These are phyloP conservation scores for Debaryomyces maramus DNA, from an alignment of 805 yeast species.

Conservation along the genomic window DNA sequence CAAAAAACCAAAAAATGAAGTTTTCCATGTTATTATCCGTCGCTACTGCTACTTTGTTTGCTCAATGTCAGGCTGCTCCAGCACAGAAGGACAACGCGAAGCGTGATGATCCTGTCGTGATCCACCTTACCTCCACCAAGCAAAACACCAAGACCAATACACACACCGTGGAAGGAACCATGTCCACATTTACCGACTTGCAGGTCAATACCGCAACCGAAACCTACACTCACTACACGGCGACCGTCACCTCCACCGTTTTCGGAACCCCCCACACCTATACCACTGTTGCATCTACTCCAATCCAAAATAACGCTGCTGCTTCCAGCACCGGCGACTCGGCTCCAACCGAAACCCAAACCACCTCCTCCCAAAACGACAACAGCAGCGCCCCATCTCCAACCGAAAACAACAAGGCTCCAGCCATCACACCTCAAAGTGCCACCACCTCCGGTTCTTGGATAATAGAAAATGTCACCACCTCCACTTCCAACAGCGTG, in stretches of 20 bases:
- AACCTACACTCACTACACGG: constrained; percentile 43
- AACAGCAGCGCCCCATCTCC: constrained; percentile 9
- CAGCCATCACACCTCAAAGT: constrained; percentile 29
- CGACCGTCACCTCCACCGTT: constrained; percentile 44
- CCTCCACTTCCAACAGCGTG: constrained; percentile 30
- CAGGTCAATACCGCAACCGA: constrained; percentile 31
- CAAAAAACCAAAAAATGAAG: constrained; percentile 21
- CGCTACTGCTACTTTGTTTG: constrained; percentile 19
- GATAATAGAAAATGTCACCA: constrained; percentile 34
- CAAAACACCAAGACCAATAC: constrained; percentile 34
- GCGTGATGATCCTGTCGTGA: constrained; percentile 29
- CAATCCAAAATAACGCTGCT: constrained; percentile 20
- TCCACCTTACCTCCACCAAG: constrained; percentile 35
- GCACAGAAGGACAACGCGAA: constrained; percentile 19
- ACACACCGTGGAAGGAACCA: constrained; percentile 30
- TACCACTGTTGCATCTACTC: constrained; percentile 35
- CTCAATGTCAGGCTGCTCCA: constrained; percentile 12
- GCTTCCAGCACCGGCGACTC: constrained; percentile 8
- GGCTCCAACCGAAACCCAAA: constrained; percentile 12
- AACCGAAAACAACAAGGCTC: constrained; percentile 17
- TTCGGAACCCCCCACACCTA: constrained; percentile 38
- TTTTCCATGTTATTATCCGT: constrained; percentile 23
- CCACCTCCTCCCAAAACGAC: constrained; percentile 16
- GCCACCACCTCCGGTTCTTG: constrained; percentile 30
- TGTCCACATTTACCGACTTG: constrained; percentile 29